These are phyloP conservation scores for Cladophialophora chaetospira DNA, from an alignment of 2,329 filamentous ascomycete genomes.

Conservation along the genomic window DNA sequence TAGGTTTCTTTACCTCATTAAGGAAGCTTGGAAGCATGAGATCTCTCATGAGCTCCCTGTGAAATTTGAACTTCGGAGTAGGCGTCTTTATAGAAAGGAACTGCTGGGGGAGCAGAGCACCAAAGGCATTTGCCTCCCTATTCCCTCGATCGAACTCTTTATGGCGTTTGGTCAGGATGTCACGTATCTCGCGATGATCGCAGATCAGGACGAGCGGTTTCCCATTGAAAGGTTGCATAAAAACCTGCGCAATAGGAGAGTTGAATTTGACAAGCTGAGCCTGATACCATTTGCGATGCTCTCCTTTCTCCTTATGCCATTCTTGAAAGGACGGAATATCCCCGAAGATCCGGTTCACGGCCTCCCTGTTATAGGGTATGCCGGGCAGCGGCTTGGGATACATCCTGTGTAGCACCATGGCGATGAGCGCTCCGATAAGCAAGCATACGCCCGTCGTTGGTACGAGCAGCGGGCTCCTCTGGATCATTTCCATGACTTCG, in stretches of 20 bases:
- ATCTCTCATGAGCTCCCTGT: slow-evolving; percentile 7
- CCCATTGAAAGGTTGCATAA: slow-evolving; percentile 46
- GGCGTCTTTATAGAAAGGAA: slow-evolving; percentile 4
- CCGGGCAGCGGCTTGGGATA: neutral
- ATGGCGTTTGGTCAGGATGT: slow-evolving; percentile 27
- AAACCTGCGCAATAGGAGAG: slow-evolving; percentile 52
- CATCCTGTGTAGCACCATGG: neutral
- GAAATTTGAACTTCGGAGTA: neutral
- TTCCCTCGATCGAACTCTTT: slow-evolving; percentile 26
- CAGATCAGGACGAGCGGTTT: slow-evolving; percentile 48
- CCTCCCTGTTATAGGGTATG: neutral
- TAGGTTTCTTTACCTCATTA: neutral
- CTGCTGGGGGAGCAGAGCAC: neutral
- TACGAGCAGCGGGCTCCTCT: no score
- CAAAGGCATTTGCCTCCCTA: neutral
- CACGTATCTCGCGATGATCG: slow-evolving; percentile 29
- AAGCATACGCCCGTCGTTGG: no score
- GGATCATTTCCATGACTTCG: no score
- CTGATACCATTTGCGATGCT: neutral
- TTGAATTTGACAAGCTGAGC: slow-evolving; percentile 34
- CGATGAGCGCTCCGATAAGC: no score
- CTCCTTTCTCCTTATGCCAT: neutral
- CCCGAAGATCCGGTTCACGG: neutral
- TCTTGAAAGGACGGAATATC: neutral
- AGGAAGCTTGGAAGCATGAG: neutral